Evolutionary conservation across 2,329 filamentous ascomycete genomes (phyloP).

Genomic region (Monosporascus sp.): DNA sequence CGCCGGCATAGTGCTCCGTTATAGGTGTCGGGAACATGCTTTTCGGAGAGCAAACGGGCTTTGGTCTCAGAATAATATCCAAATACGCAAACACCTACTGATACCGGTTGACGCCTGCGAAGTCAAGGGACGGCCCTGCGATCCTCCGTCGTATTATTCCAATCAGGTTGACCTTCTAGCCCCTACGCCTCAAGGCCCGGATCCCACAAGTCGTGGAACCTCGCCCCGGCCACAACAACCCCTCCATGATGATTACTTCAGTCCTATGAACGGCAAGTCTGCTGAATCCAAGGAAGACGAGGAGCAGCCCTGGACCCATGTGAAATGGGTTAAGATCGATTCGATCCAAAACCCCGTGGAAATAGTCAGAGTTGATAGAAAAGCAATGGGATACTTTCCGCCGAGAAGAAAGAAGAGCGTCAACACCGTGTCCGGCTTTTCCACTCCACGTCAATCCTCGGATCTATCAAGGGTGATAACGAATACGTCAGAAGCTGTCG

Average conservation of each 20-base stretch:
- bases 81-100: conserved; percentile 72
- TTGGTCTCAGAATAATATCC: conserved; percentile 90
- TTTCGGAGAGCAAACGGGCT: conserved; percentile 86
- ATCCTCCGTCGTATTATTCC: conserved; percentile 41
- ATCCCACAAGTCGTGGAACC: conserved; percentile 13
- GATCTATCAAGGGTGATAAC: conserved; percentile 45
- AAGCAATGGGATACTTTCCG: conserved; percentile 84
- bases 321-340: conserved; percentile 82
- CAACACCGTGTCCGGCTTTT: conserved; percentile 57
- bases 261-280: conserved; percentile 28
- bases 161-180: conserved; percentile 46
- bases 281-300: conserved; percentile 38
- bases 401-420: conserved; percentile 82
- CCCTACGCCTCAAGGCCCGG: conserved; percentile 36
- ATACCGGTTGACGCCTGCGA: conserved; percentile 87
- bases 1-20: conserved; percentile 84
- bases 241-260: conserved; percentile 37
- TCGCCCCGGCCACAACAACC: conserved; percentile 15
- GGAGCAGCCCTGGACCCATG: conserved; percentile 73
- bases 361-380: conserved; percentile 77
- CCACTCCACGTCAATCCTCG: conserved; percentile 62
- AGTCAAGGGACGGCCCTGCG: conserved; percentile 67
- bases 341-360: conserved; percentile 65
- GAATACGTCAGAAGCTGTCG: conserved; percentile 21
- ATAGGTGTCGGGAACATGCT: conserved; percentile 76